These are phyloP conservation scores for Ceraceosorus bombacis DNA, from an alignment of 1,284 basidiomycete genomes.

Conservation along the genomic window DNA sequence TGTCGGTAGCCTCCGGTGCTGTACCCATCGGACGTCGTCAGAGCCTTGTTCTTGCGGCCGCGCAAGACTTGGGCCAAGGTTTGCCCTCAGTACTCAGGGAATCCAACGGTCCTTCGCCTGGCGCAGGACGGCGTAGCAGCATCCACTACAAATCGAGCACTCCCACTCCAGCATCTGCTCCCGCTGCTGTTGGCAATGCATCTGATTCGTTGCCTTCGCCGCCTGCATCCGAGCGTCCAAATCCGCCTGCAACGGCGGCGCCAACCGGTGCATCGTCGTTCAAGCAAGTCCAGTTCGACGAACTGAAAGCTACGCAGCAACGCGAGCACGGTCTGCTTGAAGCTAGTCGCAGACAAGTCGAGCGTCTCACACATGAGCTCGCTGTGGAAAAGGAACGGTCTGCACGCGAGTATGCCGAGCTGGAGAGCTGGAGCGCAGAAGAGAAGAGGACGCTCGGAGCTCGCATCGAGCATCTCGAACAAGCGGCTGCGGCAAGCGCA, in stretches of 20 bases:
- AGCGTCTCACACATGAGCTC: constrained; percentile 26
- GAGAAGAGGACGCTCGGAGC: constrained; percentile 26
- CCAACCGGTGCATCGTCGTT: constrained; percentile 18
- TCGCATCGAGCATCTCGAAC: constrained; percentile 26
- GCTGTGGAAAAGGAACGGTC: constrained; percentile 24
- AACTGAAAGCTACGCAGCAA: constrained; percentile 31
- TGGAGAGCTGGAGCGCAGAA: constrained; percentile 32
- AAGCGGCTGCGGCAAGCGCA: constrained; percentile 12
- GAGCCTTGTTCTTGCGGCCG: too few species aligned
- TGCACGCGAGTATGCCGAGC: constrained; percentile 26
- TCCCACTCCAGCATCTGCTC: constrained; percentile 1
- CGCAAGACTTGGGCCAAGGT: constrained; percentile 13
- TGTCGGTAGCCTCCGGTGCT: background rate
- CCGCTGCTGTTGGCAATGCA: background rate
- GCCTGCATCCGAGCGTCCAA: background rate
- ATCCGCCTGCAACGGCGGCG: background rate
- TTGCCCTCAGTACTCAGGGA: constrained; percentile 6
- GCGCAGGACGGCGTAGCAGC: constrained; percentile 11
- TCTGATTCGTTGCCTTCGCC: background rate
- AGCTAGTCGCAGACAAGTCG: constrained; percentile 27
- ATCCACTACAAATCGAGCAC: constrained; percentile 32
- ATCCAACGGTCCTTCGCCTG: too few species aligned
- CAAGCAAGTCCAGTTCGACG: constrained; percentile 27
- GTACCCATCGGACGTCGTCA: background rate
- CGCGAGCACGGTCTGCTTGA: constrained; percentile 29